Evolutionary conservation across 2,329 filamentous ascomycete species (phyloP).

Genomic region (Pyrenochaeta sp.): DNA sequence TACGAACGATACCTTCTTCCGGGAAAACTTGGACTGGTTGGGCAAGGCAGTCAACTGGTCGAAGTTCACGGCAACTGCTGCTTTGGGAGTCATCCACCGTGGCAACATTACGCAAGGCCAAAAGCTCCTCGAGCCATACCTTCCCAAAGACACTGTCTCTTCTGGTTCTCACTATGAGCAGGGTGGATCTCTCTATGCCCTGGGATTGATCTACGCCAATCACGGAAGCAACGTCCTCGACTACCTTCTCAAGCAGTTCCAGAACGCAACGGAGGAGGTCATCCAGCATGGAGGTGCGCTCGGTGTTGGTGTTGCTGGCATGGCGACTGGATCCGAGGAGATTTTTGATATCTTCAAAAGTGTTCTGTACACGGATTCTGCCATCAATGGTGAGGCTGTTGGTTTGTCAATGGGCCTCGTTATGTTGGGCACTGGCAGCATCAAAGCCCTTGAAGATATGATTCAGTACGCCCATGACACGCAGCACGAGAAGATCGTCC

Average conservation of each 20-base stretch:
- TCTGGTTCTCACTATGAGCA: conserved; percentile 91
- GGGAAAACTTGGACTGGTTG: conserved; percentile 96
- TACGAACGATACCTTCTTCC: conserved; percentile 97
- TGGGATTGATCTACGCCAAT: conserved; percentile 96
- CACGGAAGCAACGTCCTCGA: conserved; percentile 90
- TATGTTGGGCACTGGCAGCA: conserved; percentile 97
- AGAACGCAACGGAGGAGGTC: conserved; percentile 82
- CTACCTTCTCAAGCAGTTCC: conserved; percentile 79
- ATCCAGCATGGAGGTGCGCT: conserved; percentile 97
- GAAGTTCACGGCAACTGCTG: conserved; percentile 97
- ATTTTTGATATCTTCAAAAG: conserved; percentile 91
- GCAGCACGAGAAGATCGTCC: conserved; percentile 98
- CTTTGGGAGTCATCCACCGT: conserved; percentile 93
- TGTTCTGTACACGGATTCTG: conserved; percentile 91
- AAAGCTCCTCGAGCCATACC: conserved; percentile 92
- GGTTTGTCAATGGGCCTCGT: conserved; percentile 96
- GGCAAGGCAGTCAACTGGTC: conserved; percentile 99
- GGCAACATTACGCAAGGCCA: conserved; percentile 93
- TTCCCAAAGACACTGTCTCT: conserved; percentile 79
- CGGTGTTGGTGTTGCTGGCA: conserved; percentile 93
- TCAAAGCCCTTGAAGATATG: conserved; percentile 94
- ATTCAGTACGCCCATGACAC: conserved; percentile 97
- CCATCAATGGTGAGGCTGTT: conserved; percentile 95
- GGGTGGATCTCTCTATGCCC: conserved; percentile 93
- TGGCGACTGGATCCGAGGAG: conserved; percentile 90